These are phyloP conservation scores for Acacia crassicarpa DNA, from an alignment of 306 rosid species.

Conservation along the genomic window DNA sequence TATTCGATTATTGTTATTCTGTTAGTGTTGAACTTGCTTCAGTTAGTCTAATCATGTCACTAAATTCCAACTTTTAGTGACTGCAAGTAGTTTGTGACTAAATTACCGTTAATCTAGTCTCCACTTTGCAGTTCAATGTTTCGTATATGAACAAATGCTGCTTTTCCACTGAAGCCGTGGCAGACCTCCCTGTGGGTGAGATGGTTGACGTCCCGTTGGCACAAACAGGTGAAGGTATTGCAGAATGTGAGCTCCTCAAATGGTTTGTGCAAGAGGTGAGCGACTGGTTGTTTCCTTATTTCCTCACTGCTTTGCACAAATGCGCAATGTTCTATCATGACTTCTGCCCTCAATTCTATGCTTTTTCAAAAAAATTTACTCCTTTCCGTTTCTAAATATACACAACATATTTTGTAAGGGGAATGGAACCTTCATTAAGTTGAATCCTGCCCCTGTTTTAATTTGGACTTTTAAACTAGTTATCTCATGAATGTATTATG, in stretches of 20 bases:
- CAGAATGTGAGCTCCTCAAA: constrained; percentile 94
- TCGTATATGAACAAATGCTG: constrained; percentile 32
- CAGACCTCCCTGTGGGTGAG: constrained; percentile 42
- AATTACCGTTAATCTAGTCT: not conserved
- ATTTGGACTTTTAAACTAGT: not conserved
- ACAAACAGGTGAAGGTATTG: constrained; percentile 99
- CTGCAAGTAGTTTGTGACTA: not conserved
- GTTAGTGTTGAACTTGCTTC: not conserved
- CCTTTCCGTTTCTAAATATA: not conserved
- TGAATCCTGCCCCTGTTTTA: not conserved
- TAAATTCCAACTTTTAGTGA: not conserved
- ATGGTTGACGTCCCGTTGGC: constrained; percentile 83
- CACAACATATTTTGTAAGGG: not conserved
- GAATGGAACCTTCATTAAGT: not conserved
- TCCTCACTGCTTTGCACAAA: not conserved
- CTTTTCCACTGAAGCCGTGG: constrained; percentile 56
- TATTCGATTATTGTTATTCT: not conserved
- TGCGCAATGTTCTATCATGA: not conserved
- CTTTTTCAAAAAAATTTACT: not conserved
- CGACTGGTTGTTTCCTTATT: not conserved
- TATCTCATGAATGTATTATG: not conserved
- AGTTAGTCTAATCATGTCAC: not conserved
- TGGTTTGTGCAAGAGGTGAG: constrained; percentile 95
- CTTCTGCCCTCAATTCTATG: not conserved
- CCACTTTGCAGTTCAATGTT: constrained; percentile 40